These are phyloP conservation scores for Globisporangium cystogenes DNA, from an alignment of 352 stramenopile genomes.

Conservation along the genomic window DNA sequence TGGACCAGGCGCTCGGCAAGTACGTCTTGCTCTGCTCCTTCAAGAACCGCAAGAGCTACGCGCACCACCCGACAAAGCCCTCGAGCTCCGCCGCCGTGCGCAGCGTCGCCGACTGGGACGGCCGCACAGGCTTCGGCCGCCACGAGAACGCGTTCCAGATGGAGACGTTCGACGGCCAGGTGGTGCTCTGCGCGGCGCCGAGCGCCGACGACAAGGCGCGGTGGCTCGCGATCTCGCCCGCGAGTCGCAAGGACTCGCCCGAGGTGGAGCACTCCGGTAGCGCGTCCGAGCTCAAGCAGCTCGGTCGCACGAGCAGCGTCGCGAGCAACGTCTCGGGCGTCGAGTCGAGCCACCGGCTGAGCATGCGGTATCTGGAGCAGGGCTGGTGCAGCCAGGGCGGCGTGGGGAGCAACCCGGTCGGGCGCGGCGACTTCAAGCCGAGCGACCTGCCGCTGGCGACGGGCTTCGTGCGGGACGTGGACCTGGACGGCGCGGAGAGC, in stretches of 20 bases:
- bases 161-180: constrained; percentile 65
- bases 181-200: constrained; percentile 70
- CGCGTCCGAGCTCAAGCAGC: neutral
- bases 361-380: constrained; percentile 8
- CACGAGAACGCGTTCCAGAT: constrained; percentile 71
- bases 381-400: constrained; percentile 1
- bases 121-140: constrained; percentile 66
- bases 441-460: neutral
- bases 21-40: constrained; percentile 72
- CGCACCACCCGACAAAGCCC: constrained; percentile 39
- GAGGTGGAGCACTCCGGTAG: neutral
- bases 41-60: constrained; percentile 45
- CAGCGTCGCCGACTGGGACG: constrained; percentile 72
- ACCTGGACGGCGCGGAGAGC: neutral
- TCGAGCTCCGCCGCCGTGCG: constrained; percentile 57
- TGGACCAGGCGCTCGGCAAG: constrained; percentile 36
- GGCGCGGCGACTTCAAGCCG: neutral
- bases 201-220: constrained; percentile 38
- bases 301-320: neutral
- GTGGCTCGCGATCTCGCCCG: constrained; percentile 63
- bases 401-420: neutral
- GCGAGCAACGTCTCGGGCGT: neutral
- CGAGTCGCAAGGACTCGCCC: neutral
- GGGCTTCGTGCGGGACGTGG: neutral
- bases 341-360: constrained; percentile 4